A percentile compares a stretch with the other conserved stretches of the same genome.
phyloP scores from a whole-genome alignment of 192 early-diverging fungal genomes.

The Entomortierella lignicola region DNA sequence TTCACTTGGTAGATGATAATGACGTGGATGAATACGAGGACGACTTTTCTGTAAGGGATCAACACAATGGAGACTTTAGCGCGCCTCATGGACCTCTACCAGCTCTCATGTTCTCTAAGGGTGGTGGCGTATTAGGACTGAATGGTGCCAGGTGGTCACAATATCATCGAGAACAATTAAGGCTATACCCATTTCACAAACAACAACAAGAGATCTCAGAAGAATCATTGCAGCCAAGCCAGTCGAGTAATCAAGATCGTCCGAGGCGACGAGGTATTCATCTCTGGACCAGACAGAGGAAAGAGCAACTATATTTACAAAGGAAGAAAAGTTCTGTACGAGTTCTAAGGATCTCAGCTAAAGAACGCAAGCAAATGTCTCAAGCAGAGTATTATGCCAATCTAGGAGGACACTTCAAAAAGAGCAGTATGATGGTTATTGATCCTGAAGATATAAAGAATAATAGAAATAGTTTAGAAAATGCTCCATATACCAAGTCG shows the following conservation, averaged over 20 bases:
- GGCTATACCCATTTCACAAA: neutral
- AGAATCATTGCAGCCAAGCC: neutral
- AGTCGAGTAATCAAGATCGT: neutral
- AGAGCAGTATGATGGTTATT: neutral
- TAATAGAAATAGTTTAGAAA: no score
- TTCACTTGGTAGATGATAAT: slow-evolving; percentile 39
- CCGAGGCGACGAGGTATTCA: neutral
- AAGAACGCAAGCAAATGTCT: neutral
- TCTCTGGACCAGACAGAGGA: neutral
- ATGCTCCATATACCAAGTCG: no score
- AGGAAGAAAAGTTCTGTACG: neutral
- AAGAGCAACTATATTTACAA: neutral
- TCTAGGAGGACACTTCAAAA: neutral
- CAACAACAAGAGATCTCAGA: neutral
- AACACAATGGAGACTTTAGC: slow-evolving; percentile 5
- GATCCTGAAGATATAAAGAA: no score
- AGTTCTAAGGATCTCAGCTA: neutral
- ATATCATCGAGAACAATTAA: neutral
- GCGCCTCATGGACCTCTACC: neutral
- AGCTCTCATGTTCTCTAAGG: neutral
- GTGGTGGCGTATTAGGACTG: neutral
- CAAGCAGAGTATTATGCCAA: neutral
- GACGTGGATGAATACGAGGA: slow-evolving; percentile 23
- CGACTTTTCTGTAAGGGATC: slow-evolving; percentile 28
- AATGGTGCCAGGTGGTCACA: neutral